A percentile compares a stretch with the other conserved stretches of the same genome.
These are phyloP conservation scores for Phytomonas sp. DNA, from an alignment of 208 protist genomes.

Conservation along the genomic window DNA sequence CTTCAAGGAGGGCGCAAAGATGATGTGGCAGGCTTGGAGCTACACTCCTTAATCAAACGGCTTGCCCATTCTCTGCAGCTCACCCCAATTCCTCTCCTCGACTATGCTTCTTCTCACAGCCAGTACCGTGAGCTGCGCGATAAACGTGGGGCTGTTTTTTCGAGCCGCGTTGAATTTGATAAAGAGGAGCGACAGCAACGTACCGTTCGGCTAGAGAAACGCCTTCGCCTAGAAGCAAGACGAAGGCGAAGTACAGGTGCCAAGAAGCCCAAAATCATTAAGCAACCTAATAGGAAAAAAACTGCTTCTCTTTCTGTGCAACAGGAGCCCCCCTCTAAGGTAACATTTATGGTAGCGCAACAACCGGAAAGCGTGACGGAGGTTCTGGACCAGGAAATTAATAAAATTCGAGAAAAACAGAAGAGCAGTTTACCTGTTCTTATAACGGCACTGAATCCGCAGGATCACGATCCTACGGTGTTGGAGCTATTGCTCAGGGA, in stretches of 20 bases:
- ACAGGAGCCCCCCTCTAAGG: not conserved
- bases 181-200: not conserved
- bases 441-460: not conserved
- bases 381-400: not conserved
- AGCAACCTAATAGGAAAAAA: not conserved
- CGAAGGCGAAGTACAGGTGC: not conserved
- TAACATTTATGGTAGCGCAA: not conserved
- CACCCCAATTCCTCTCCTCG: conserved; percentile 23
- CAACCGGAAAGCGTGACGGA: not conserved
- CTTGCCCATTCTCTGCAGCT: conserved; percentile 35
- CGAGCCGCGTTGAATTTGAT: not conserved
- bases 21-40: not conserved
- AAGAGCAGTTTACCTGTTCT: conserved; percentile 1
- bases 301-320: not conserved
- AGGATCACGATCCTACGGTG: not conserved
- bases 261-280: not conserved
- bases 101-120: conserved; percentile 24
- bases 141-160: not conserved
- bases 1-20: not conserved
- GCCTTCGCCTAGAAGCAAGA: not conserved
- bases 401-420: conserved; percentile 1
- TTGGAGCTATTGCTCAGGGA: conserved; percentile 2
- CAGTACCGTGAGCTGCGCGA: conserved; percentile 19
- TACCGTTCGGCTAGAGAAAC: not conserved
- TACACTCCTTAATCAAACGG: conserved; percentile 7